These are phyloP conservation scores for Cordyceps militaris DNA, from an alignment of 2,329 filamentous ascomycete genomes.

Conservation along the genomic window DNA sequence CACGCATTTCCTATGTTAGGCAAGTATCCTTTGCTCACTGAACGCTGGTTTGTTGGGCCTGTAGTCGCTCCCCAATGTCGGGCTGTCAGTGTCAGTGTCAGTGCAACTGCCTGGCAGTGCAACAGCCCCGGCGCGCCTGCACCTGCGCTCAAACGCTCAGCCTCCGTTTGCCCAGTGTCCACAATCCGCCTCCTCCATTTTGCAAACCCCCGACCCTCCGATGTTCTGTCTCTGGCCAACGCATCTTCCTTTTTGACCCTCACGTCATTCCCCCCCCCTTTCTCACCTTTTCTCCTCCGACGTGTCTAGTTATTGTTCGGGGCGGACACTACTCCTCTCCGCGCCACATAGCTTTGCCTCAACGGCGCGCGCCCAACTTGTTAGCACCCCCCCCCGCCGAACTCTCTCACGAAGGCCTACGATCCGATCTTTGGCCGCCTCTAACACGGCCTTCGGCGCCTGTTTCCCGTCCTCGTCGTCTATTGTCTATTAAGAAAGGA, in stretches of 20 bases:
- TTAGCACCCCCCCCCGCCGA: too few relatives aligned
- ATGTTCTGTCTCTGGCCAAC: background rate
- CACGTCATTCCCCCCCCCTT: background rate
- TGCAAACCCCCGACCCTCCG: slow-evolving; percentile 7
- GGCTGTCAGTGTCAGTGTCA: background rate
- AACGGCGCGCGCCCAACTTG: too few relatives aligned
- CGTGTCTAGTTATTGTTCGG: background rate
- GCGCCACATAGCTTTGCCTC: too few relatives aligned
- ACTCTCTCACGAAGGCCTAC: too few relatives aligned
- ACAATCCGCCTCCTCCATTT: slow-evolving; percentile 8
- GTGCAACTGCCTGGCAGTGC: too few relatives aligned
- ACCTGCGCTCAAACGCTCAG: background rate
- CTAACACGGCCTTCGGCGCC: background rate
- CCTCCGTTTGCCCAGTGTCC: slow-evolving; percentile 3
- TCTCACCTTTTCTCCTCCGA: background rate
- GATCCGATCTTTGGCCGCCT: background rate
- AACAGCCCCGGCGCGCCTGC: background rate
- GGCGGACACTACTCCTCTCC: too few relatives aligned
- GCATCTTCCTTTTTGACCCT: background rate
- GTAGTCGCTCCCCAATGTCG: background rate
- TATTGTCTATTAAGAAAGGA: too few relatives aligned
- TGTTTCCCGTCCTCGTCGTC: too few relatives aligned
- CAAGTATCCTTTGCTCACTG: background rate
- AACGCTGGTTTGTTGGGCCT: background rate
- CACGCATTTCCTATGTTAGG: background rate